These are phyloP conservation scores for Naganishia vaughanmartiniae DNA, from an alignment of 768 basidiomycete species.

Conservation along the genomic window DNA sequence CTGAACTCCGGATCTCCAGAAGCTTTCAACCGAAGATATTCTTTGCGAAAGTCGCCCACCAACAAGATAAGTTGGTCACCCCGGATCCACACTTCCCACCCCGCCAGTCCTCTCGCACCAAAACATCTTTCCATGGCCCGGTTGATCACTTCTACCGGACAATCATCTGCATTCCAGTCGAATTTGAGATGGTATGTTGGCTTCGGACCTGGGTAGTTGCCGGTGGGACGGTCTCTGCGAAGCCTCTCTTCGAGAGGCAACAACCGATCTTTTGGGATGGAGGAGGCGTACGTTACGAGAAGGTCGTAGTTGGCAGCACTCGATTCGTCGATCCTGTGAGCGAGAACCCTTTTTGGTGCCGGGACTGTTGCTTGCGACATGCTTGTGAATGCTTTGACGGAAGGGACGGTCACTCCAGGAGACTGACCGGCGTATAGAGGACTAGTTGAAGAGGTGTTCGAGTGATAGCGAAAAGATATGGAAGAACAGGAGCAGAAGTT, in stretches of 20 bases:
- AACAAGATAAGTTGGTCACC: background rate
- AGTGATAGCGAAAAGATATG: too few species aligned
- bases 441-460: too few species aligned
- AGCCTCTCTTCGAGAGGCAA: background rate
- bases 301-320: background rate
- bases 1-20: background rate
- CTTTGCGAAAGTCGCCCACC: background rate
- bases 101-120: background rate
- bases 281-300: background rate
- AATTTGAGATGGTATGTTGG: background rate
- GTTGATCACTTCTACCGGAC: conserved; percentile 1
- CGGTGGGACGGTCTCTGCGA: background rate
- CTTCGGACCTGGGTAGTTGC: background rate
- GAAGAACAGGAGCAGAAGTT: too few species aligned
- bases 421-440: too few species aligned
- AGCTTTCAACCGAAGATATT: background rate
- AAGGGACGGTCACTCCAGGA: too few species aligned
- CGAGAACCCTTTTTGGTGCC: too few species aligned
- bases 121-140: conserved; percentile 3
- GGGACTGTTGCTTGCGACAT: too few species aligned
- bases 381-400: too few species aligned
- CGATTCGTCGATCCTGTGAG: too few species aligned
- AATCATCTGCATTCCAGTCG: background rate
- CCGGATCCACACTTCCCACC: background rate
- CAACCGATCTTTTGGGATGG: background rate